phyloP scores from a whole-genome alignment of 73 alveolate genomes.

The Halteria grandinella region DNA sequence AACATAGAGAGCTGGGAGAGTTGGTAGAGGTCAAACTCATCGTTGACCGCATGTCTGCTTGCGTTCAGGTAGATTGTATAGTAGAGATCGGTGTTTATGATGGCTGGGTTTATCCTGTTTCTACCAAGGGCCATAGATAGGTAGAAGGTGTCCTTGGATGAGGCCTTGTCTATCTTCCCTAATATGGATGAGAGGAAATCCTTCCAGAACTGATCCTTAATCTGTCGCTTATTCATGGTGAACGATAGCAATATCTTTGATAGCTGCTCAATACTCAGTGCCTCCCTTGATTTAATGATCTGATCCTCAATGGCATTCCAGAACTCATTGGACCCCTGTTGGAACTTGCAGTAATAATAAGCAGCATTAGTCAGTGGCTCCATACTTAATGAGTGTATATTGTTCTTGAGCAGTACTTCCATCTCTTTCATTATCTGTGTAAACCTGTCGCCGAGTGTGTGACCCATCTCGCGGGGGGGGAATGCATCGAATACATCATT shows the following conservation, averaged over 20 bases:
- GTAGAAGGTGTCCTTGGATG: slow-evolving; percentile 41
- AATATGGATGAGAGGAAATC: slow-evolving; percentile 6
- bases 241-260: slow-evolving; percentile 6
- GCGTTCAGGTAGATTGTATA: slow-evolving; percentile 42
- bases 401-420: not conserved
- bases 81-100: slow-evolving; percentile 15
- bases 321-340: not conserved
- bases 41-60: not conserved
- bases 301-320: slow-evolving; percentile 6
- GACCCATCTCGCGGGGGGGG: slow-evolving; percentile 3
- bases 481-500: slow-evolving; percentile 43
- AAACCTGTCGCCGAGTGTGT: not conserved
- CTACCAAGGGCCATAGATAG: slow-evolving; percentile 37
- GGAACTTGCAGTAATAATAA: slow-evolving; percentile 29
- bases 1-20: slow-evolving; percentile 14
- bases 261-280: slow-evolving; percentile 9
- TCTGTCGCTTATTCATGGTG: slow-evolving; percentile 11
- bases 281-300: not conserved
- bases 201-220: not conserved
- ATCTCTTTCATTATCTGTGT: not conserved
- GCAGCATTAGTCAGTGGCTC: slow-evolving; percentile 20
- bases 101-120: not conserved
- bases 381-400: not conserved
- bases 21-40: slow-evolving; percentile 11
- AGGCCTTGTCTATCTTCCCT: slow-evolving; percentile 39